Evolutionary conservation across 495 filamentous ascomycete species (phyloP), one percentile per base, ranked within the genome.

Genomic region (Clohesyomyces aquaticus): DNA sequence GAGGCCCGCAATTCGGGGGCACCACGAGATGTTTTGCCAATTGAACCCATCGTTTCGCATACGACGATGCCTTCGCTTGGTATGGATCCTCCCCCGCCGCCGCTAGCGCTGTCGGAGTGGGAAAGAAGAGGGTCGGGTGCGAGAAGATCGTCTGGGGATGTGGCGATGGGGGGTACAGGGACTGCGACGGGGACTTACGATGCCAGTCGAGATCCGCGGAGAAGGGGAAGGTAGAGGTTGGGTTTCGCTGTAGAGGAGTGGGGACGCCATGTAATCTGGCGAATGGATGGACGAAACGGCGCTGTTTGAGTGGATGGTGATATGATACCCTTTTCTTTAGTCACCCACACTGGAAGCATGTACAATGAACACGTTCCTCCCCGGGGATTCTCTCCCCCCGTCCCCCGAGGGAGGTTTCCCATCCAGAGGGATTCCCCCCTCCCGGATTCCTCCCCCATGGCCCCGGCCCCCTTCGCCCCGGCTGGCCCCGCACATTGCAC

Each of bases 161-260:
- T 26, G n/a, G 43, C 42, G 16, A 19, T 21, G 45, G n/a, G 42
- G 3, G 46, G 28, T 38, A 14, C 6, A 50, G 25, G 14, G 35
- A 19, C 42, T 19, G 28, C 38, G 4, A 46, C 56, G 9, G 56
- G 56, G 3, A 59, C 42, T 14, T 59, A 59, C 23, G 56, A 59
- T 59, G 43, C 56, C 19, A 50, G 43, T 29, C 42, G 56, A 18
- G 56, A 59, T 35, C 56, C 56, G 25, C 32, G 56, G 25, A 48
- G 25, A n/a, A 59, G 43, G 27, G 28, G 26, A 16, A 22, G 43
- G 32, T 38, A 38, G 32, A 6, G 14, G 32, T 6, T 6, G 32
- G 14, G 6, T 38, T 38, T 6, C 32, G 32, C 32, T 38, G 32
- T 38, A 38, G 6, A 14, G 32, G 32, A 38, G 14, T 6, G 14